These are phyloP conservation scores for Eucalyptus lansdowneana DNA, from an alignment of 345 rosid species.

Conservation along the genomic window DNA sequence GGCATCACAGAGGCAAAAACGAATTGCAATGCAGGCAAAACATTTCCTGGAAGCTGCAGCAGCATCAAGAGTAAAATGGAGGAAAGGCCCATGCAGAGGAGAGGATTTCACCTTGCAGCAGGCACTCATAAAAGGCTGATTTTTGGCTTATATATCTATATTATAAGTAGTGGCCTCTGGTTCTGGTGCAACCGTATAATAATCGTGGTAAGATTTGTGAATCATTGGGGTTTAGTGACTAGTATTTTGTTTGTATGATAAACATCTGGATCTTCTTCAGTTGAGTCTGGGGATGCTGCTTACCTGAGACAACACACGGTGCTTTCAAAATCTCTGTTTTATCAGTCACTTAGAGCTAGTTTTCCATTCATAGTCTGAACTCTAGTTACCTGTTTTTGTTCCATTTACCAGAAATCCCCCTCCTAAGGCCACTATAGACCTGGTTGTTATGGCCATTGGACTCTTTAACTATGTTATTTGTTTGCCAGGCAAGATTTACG, in stretches of 20 bases:
- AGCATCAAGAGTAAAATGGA: slow-evolving; percentile 43
- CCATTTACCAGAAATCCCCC: slow-evolving; percentile 24
- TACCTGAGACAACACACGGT: slow-evolving; percentile 60
- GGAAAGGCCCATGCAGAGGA: slow-evolving; percentile 49
- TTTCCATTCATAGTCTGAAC: not conserved
- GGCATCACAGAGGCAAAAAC: slow-evolving; percentile 24
- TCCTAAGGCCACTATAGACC: slow-evolving; percentile 40
- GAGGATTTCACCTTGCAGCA: slow-evolving; percentile 67
- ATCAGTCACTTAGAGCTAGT: not conserved
- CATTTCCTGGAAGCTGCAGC: slow-evolving; percentile 47
- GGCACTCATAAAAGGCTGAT: slow-evolving; percentile 53
- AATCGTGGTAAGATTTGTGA: slow-evolving; percentile 68
- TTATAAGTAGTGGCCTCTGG: slow-evolving; percentile 57
- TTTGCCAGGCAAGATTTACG: slow-evolving; percentile 47
- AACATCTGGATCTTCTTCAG: slow-evolving; percentile 88
- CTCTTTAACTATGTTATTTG: slow-evolving; percentile 40
- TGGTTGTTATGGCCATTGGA: slow-evolving; percentile 46
- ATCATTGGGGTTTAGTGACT: slow-evolving; percentile 45
- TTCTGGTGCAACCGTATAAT: slow-evolving; percentile 57
- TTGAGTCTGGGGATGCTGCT: slow-evolving; percentile 74
- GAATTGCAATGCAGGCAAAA: slow-evolving; percentile 36
- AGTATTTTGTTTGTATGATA: slow-evolving; percentile 54
- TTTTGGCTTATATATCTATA: slow-evolving; percentile 54
- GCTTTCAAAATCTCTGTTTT: not conserved
- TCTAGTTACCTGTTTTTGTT: not conserved